Evolutionary conservation across 306 rosid genomes (phyloP).

Genomic region (Quercus glauca): DNA sequence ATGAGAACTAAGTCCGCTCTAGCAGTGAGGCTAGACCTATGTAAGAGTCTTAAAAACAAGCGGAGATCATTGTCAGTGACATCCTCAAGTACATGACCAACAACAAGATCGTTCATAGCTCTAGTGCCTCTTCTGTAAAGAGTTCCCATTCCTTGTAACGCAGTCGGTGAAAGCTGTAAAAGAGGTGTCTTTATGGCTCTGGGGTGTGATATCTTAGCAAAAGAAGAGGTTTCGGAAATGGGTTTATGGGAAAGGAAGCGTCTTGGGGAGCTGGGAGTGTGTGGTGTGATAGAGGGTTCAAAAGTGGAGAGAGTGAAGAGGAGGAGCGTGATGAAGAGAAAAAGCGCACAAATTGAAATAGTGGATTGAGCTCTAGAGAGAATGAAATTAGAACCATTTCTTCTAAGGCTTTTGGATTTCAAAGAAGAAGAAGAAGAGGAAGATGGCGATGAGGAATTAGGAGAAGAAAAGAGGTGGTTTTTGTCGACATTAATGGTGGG

Average conservation of each 20-base stretch:
- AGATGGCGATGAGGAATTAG: conserved; percentile 21
- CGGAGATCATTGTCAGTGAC: conserved; percentile 48
- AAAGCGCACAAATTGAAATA: conserved; percentile 69
- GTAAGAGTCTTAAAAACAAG: conserved; percentile 59
- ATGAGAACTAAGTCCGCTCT: conserved; percentile 64
- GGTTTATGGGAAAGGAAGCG: conserved; percentile 30
- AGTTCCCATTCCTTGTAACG: conserved; percentile 75
- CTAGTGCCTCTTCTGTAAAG: conserved; percentile 65
- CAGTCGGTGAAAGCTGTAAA: conserved; percentile 17
- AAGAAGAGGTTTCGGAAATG: not conserved
- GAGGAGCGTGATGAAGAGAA: conserved; percentile 69
- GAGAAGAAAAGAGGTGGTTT: conserved; percentile 14
- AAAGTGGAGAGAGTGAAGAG: conserved; percentile 86
- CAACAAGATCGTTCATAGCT: conserved; percentile 71
- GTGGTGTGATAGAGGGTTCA: conserved; percentile 41
- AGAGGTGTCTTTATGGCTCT: not conserved
- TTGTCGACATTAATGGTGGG: conserved; percentile 30
- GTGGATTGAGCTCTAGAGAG: conserved; percentile 68
- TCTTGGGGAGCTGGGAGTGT: conserved; percentile 21
- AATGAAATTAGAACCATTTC: conserved; percentile 31
- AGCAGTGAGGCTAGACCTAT: conserved; percentile 64
- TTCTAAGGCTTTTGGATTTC: conserved; percentile 7
- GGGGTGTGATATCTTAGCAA: not conserved
- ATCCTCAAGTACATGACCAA: conserved; percentile 63
- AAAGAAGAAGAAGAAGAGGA: conserved; percentile 7